Base-by-base conservation (phyloP, 331 rosid species). In the Quercus lobata region DNA sequence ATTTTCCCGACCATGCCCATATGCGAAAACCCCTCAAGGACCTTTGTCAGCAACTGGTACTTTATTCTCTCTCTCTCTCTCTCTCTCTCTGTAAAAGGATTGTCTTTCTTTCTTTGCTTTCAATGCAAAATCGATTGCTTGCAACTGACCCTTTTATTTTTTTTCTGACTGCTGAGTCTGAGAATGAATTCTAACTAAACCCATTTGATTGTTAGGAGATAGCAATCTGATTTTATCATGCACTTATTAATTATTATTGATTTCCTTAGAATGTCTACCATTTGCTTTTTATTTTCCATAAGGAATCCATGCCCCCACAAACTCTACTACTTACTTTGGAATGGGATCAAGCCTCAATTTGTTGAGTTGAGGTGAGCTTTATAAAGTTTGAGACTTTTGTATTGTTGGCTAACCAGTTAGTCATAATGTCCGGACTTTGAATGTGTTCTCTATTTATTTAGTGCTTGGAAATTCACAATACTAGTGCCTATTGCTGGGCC, bases 41-140 rank as follows among this genome's bases (percentile, higher is more conserved):
- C 54, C 94, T 95, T 32, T 95, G 99, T 73, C 84, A 95, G 82
- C 84, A 88, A 58, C 77, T 95, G 97, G 99, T 95, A 93, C 78
- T 66, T 71, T 7, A 55, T 76, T 34, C 49, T 8, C 2, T 69
- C 56, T 18, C 2, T 34, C 49, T 8, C 2, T 69, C 56, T 18
- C 2, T 27, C 3, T 55, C n/a, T 52, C 21, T 34, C 3, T 57
- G 2, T 27, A 18, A 1, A 60, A 12, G 54, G 56, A 18, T 16
- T 69, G 8, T 60, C 25, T 35, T 11, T 55, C 53, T 68, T 34
- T 68, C 52, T 30, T 17, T 29, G 44, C 41, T 29, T 65, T 65
- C n/a, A 30, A 65, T 65, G 44, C 46, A 29, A 65, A 30, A 30
- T 65, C 32, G 17, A 5, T 22, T 24, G 17, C 66, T 9, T 41